Base-by-base conservation (phyloP, 2,329 filamentous ascomycete genomes). In the Talaromyces sp. region DNA sequence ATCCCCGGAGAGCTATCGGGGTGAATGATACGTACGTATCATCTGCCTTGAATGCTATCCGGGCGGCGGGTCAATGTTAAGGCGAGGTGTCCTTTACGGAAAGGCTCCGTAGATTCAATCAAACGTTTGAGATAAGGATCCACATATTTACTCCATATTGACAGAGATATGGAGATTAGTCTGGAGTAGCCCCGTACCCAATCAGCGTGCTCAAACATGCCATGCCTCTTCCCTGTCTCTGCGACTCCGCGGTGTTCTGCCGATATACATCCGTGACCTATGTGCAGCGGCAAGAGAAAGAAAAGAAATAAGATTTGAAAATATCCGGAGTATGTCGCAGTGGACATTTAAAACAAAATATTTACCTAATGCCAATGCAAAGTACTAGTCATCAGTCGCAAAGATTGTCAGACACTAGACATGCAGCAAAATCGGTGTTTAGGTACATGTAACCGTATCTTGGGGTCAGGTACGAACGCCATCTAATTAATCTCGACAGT, bases 401-500 rank as follows among this genome's bases (percentile, higher is more conserved):
- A 52, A 17, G 49, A 6, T 5, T 31, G 27, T 31, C 5, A 31
- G 27, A 52, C 49, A 52, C 49, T 52, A 52, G 49, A 33, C 5
- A 52, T 52, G 49, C 49, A 52, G 49, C 49, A 52, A 17, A 31
- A 15, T 31, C 49, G 50, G n/a, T 54, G 50, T 54, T 35, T 19
- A 35, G 17, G 9, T 15, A 22, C 39, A 63, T 57, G 50, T 63
- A 57, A 63, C 50, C 50, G n/a, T 63, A 47, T 37, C 50, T 50
- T 63, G 50, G 50, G 61, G 61, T 63, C 61, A 63, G 61, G 61
- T 25, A 63, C 61, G 49, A 41, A 47, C 49, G 49, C 50, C 61
- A 52, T 63, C 45, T 31, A 22, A 19, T 56, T 11, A 33, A 54
- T 33, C 50, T 54, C n/a, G 47, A 50, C 27, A 31, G 27, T 31